Evolutionary conservation across 371 early-diverging fungal genomes (phyloP), one percentile per base, ranked within the genome.

Genomic region (Mucor saturninus): DNA sequence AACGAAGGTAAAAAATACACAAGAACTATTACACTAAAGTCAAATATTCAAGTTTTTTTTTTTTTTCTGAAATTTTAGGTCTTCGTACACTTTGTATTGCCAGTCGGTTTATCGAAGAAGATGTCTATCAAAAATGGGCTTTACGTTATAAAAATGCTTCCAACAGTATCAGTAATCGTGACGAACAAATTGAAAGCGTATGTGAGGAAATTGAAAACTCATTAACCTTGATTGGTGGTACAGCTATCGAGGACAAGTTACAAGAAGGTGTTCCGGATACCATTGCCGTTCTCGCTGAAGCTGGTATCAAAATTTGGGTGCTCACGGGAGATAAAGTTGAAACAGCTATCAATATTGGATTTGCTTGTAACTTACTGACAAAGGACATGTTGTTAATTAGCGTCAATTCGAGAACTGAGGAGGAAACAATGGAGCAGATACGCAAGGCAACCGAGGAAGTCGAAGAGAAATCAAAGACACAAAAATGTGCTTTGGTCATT

Each of bases 261-360:
- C 99, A 99, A 66, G 91, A 87, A 15, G 91, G 94, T n/a, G 99
- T 98, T 0, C 94, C 95, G 11, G 91, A 95, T 56, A 93, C 98
- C 0, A 93, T 99, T 54, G 88, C 85, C 52, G 82, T 85, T 37
- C 83, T 98, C 29, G 90, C 96, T 2, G 79, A 85, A 26, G 98
- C 98, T 0, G 98, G 97, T 26, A 95, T 99, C 62, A 90, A 91
- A 59, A 84, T 97, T 21, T 98, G 97, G 96, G 96, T 99, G 83
- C 71, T 99, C 74, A 99, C 99, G 0, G 99, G 99, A 35, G 99
- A 99, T 76, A 94, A 98, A 74, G 93, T 92, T 54, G 99, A 99
- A 72, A 99, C 99, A 2, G 99, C 99, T 40, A 93, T 97, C 71
- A 94, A 95, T 66, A 97, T 97, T 77, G 98, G 96, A 0, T 92